Base-by-base conservation (phyloP, 2,329 filamentous ascomycete genomes). In the Colletotrichum shisoi region DNA sequence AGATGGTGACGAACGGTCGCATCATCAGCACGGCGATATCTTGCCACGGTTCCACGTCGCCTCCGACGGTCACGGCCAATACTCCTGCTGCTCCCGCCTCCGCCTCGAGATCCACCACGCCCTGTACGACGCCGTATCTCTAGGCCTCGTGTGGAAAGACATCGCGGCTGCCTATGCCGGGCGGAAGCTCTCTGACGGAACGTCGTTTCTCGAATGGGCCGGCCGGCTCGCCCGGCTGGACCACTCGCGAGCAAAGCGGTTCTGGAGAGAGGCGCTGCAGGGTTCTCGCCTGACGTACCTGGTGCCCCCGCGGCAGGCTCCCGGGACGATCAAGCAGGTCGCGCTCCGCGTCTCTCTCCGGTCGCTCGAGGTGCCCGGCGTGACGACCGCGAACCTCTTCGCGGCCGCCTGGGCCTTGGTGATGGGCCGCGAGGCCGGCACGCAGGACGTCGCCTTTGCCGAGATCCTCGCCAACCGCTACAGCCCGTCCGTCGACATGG, bases 401-500 rank as follows among this genome's bases (percentile, higher is more conserved):
- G 40, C 39, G 40, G 52, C 52, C 37, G 52, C 52, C 52, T 56
- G 52, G 52, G 52, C 52, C 52, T 21, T 56, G 37, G 37, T 56
- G 3, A 56, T 42, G 52, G 52, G 37, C 11, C 37, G 6, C 19
- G 52, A 56, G 52, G 52, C 52, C 34, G 52, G 52, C 52, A 42
- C 34, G n/a, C 52, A 27, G 40, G 52, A 56, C 37, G 52, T 56
- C 19, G 37, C 42, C 34, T 56, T 56, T 21, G 52, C 52, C 34
- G 52, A 56, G 5, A n/a, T 56, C 52, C 52, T 56, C 19, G 52
- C 52, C 31, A 56, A 56, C 19, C 52, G 52, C n/a, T 56, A 56
- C 52, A 27, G 37, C 19, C 52, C 52, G 4, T 42, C 52, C 8
- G n/a, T 21, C 6, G 13, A n/a, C 24, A 5, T 27, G 9, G 15